Conservation (phyloP, 306 rosid species). For the Herpetospermum pedunculosum region DNA sequence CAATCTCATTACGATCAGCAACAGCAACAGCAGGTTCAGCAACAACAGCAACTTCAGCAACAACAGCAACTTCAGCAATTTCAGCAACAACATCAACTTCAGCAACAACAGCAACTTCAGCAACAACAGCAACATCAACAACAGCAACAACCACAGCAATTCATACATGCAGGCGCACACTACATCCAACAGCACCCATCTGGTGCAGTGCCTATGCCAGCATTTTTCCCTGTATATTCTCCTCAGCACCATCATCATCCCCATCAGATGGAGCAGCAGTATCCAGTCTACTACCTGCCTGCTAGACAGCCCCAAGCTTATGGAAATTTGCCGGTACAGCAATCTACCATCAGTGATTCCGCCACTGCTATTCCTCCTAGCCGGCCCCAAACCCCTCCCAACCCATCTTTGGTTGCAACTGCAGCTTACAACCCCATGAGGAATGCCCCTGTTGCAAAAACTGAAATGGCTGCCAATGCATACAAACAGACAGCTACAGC, state of each 20-base stretch:
- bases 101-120: conserved; percentile 42
- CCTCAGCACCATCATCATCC: conserved; percentile 65
- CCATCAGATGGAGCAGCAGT: conserved; percentile 60
- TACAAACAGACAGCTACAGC: conserved; percentile 57
- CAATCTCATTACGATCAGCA: conserved; percentile 62
- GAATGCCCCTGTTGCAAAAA: conserved; percentile 47
- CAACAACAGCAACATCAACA: conserved; percentile 39
- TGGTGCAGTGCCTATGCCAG: conserved; percentile 36
- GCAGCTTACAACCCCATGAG: conserved; percentile 47
- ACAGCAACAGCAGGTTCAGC: conserved; percentile 37
- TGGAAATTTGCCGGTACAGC: conserved; percentile 48
- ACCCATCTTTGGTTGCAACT: conserved; percentile 36
- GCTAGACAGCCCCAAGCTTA: conserved; percentile 70
- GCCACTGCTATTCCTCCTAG: conserved; percentile 29
- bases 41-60: conserved; percentile 20
- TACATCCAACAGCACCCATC: conserved; percentile 59
- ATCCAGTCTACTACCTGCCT: conserved; percentile 62
- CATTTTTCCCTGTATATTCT: conserved; percentile 78
- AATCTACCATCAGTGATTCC: conserved; percentile 48
- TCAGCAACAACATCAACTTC: conserved; percentile 29
- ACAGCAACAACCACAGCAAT: conserved; percentile 44
- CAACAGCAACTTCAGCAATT: conserved; percentile 16
- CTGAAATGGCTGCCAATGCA: conserved; percentile 50
- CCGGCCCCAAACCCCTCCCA: conserved; percentile 49
- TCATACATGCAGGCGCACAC: conserved; percentile 54